phyloP scores from a whole-genome alignment of 129 eudicot species.

The Pulicaria dysenterica region DNA sequence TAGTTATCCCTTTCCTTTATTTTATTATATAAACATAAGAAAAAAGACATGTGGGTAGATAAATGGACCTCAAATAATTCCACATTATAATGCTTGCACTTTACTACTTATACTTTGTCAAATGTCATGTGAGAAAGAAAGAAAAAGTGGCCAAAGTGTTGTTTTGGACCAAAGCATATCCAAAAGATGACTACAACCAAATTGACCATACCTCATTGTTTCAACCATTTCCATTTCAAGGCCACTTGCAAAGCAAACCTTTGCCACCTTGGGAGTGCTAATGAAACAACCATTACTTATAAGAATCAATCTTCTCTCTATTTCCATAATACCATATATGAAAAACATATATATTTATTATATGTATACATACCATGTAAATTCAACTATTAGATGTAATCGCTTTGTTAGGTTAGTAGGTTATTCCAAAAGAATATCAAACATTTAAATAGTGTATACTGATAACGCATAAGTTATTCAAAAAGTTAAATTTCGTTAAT shows the following conservation, averaged over 20 bases:
- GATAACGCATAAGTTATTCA: neutral
- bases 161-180: constrained; percentile 27
- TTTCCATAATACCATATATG: neutral
- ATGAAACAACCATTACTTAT: too few species aligned
- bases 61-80: constrained; percentile 4
- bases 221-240: constrained; percentile 13
- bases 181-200: constrained; percentile 25
- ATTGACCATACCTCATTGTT: constrained; percentile 14
- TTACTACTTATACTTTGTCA: constrained; percentile 24
- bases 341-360: too few species aligned
- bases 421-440: too few species aligned
- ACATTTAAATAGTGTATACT: neutral
- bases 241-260: neutral
- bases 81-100: constrained; percentile 13
- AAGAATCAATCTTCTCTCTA: neutral
- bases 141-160: constrained; percentile 18
- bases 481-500: neutral
- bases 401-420: too few species aligned
- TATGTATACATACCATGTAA: too few species aligned
- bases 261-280: neutral
- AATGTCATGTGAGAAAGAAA: constrained; percentile 19
- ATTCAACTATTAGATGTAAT: too few species aligned
- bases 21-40: too few species aligned
- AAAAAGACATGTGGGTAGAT: neutral
- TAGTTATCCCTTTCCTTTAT: too few species aligned